Percentiles rank a stretch among this genome's conserved stretches.
Conservation (phyloP, 225 moss, liverwort and hornwort species). For the Bryum argenteum region DNA sequence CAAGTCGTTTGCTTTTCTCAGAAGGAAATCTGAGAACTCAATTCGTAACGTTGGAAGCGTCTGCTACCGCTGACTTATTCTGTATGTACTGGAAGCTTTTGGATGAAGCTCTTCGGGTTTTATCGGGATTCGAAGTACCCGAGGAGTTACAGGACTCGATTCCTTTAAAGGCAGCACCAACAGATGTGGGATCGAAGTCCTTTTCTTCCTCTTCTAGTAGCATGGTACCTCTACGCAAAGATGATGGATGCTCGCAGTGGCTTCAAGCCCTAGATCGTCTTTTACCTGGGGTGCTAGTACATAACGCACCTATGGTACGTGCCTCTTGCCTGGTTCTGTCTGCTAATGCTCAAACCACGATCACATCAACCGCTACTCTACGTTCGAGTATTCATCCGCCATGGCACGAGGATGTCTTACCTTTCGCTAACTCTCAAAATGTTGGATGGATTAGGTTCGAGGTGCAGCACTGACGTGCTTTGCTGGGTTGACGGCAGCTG, state of each 20-base stretch:
- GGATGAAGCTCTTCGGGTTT: conserved; percentile 86
- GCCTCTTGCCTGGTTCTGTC: conserved; percentile 6
- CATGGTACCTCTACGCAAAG: conserved; percentile 37
- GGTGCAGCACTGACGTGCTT: conserved; percentile 95
- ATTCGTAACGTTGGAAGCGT: conserved; percentile 4
- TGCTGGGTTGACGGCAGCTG: conserved; percentile 77
- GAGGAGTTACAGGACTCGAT: conserved; percentile 70
- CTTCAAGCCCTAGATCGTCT: conserved; percentile 68
- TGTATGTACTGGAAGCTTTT: conserved; percentile 65
- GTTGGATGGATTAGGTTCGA: conserved; percentile 66
- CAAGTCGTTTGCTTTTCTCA: not conserved
- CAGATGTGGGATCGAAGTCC: conserved; percentile 49
- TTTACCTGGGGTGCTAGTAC: conserved; percentile 66
- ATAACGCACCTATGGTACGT: conserved; percentile 83
- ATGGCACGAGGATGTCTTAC: not conserved
- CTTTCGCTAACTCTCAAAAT: not conserved
- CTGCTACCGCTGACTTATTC: conserved; percentile 29
- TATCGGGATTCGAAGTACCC: conserved; percentile 76
- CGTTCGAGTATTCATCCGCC: not conserved
- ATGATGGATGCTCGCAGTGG: conserved; percentile 69
- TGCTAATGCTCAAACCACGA: conserved; percentile 21
- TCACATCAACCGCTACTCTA: conserved; percentile 6
- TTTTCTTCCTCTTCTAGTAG: conserved; percentile 28
- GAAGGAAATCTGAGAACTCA: not conserved
- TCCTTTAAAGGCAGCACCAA: conserved; percentile 56